Percentiles rank a stretch among this genome's conserved stretches.
These are phyloP conservation scores for Stygiomarasmius scandens DNA, from an alignment of 1,284 basidiomycete species.

Conservation along the genomic window DNA sequence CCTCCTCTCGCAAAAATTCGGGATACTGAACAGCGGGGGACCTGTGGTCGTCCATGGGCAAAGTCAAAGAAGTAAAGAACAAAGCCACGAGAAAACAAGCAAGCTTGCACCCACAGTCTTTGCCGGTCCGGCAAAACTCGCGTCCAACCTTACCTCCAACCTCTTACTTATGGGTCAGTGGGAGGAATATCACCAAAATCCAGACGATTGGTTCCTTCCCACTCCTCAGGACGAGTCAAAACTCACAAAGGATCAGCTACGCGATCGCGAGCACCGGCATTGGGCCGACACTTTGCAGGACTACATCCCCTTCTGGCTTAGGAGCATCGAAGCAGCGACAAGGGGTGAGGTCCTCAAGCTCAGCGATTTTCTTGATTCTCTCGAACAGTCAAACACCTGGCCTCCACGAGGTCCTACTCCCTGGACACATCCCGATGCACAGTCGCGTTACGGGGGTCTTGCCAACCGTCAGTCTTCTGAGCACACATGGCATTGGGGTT, in stretches of 20 bases:
- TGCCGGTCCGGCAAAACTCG: not conserved
- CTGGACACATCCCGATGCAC: conserved; percentile 10
- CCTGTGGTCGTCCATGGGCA: not conserved
- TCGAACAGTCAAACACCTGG: conserved; percentile 25
- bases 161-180: not conserved
- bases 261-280: conserved; percentile 53
- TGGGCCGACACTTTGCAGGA: conserved; percentile 48
- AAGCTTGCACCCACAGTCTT: not conserved
- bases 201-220: conserved; percentile 7
- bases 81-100: not conserved
- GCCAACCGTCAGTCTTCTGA: not conserved
- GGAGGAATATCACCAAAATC: not conserved
- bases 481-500: conserved; percentile 1
- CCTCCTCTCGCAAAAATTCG: conserved; percentile 14
- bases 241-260: conserved; percentile 42
- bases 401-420: conserved; percentile 11
- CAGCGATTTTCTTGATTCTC: conserved; percentile 52
- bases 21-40: not conserved
- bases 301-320: conserved; percentile 58
- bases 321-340: conserved; percentile 53
- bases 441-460: conserved; percentile 18
- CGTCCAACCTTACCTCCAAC: not conserved
- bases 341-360: conserved; percentile 47
- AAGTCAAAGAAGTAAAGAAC: conserved; percentile 2
- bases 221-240: conserved; percentile 12